A percentile compares a stretch with the other conserved stretches of the same genome.
Evolutionary conservation across 129 eudicot species (phyloP).

Genomic region (Helianthus tuberosus): DNA sequence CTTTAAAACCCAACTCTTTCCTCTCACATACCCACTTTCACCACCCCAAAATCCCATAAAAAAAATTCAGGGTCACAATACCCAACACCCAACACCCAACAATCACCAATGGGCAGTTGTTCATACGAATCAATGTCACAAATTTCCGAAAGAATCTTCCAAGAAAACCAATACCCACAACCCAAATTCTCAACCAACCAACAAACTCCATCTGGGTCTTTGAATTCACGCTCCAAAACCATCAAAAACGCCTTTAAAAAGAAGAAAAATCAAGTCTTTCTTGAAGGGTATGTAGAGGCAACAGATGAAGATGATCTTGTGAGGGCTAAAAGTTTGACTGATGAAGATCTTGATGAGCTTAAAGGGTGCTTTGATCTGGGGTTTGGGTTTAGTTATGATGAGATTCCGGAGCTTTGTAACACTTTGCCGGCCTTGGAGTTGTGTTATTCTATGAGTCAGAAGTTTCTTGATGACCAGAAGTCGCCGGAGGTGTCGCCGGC

Average conservation of each 20-base stretch:
- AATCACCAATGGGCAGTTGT: conserved; percentile 41
- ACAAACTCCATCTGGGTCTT: conserved; percentile 26
- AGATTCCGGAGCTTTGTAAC: conserved; percentile 76
- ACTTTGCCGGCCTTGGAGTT: conserved; percentile 86
- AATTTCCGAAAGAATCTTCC: conserved; percentile 30
- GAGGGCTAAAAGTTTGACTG: conserved; percentile 68
- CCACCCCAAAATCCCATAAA: conserved; percentile 12
- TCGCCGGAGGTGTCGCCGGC: conserved; percentile 36
- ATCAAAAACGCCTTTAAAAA: conserved; percentile 27
- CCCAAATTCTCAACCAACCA: conserved; percentile 29
- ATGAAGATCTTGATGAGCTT: conserved; percentile 75
- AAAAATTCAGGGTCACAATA: neutral
- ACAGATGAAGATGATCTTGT: conserved; percentile 60
- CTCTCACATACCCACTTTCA: conserved; percentile 32
- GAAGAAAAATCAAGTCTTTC: conserved; percentile 57
- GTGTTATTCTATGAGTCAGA: conserved; percentile 83
- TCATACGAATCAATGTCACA: conserved; percentile 38
- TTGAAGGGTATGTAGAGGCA: conserved; percentile 61
- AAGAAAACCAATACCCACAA: conserved; percentile 21
- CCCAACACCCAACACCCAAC: neutral
- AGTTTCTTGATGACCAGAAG: conserved; percentile 69
- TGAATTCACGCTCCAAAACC: conserved; percentile 31
- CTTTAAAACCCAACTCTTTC: conserved; percentile 45
- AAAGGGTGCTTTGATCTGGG: conserved; percentile 86
- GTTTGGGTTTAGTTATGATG: conserved; percentile 81